Evolutionary conservation across 257 asterid species (phyloP), one percentile per base, ranked within the genome.

Genomic region (Rauvolfia tetraphylla): DNA sequence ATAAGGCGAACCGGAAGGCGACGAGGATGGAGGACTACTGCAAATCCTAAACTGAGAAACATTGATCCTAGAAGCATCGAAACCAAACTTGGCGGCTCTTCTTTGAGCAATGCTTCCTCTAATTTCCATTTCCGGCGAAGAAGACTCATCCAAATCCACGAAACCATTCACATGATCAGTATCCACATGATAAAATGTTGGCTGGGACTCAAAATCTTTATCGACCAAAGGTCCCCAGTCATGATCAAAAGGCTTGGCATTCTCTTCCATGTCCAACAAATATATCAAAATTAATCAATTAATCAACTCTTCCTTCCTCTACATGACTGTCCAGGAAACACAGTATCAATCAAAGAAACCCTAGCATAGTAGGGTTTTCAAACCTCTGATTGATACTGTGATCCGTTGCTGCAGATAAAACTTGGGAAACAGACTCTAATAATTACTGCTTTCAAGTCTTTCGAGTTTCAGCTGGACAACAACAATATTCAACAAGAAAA

Each of bases 301-400:
- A 15, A 31, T 61, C 39, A 61, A 61, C 38, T 27, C 42, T 22
- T 13, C 34, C 6, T 25, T 8, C 49, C 23, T 36, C 68, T 46
- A 68, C 76, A 76, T 79, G 66, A 49, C 33, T 27, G 33, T 5
- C 25, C 44, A 49, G 76, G 15, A 36, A 62, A 62, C 85, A 82
- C 88, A 88, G 90, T 84, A 87, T 84, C 91, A 90, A 86, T 82
- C 87, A 31, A 74, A 83, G 83, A 90, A 85, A 86, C 87, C 93
- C 88, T 80, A 65, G 70, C 14, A 5, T 25, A 51, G 44, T 54
- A 83, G 89, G 93, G 92, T 82, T 90, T 86, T 75, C 29, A 61
- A 36, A 68, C 25, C 53, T 69, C 76, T 56, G 88, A 87, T 88
- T 85, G 91, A 88, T 86, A 88, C 87, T 84, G 91, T 85, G 88